Evolutionary conservation across 352 stramenopile genomes (phyloP).

Genomic region (Pythium grandisporangium): DNA sequence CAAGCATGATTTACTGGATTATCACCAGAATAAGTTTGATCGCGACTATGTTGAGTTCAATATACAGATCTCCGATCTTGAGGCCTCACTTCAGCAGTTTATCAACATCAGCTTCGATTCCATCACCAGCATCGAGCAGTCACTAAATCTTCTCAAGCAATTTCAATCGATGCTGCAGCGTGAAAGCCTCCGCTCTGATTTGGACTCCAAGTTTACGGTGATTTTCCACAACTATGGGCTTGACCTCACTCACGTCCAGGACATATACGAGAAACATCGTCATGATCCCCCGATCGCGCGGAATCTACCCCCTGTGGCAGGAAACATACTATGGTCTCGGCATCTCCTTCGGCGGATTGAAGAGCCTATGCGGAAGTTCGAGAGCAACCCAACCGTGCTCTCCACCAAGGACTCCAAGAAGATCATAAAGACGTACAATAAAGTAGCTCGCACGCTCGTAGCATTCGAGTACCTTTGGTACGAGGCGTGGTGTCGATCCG

Average conservation of each 20-base stretch:
- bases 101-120: constrained; percentile 87
- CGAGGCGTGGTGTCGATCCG: constrained; percentile 75
- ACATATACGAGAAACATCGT: constrained; percentile 82
- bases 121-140: constrained; percentile 87
- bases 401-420: constrained; percentile 85
- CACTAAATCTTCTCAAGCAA: constrained; percentile 73
- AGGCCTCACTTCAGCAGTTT: constrained; percentile 83
- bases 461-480: constrained; percentile 89
- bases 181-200: constrained; percentile 66
- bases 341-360: constrained; percentile 83
- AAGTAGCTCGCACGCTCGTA: constrained; percentile 81
- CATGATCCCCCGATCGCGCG: constrained; percentile 73
- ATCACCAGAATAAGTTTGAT: constrained; percentile 89
- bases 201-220: constrained; percentile 87
- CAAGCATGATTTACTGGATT: constrained; percentile 84
- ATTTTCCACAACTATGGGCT: constrained; percentile 91
- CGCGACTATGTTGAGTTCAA: constrained; percentile 94
- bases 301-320: constrained; percentile 76
- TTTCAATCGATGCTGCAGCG: constrained; percentile 86
- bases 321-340: constrained; percentile 82
- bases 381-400: constrained; percentile 75
- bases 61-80: constrained; percentile 85
- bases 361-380: constrained; percentile 84
- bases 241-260: constrained; percentile 75
- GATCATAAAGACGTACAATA: constrained; percentile 90